phyloP scores from a whole-genome alignment of 805 yeast genomes.

The Ogataea trehalophila region DNA sequence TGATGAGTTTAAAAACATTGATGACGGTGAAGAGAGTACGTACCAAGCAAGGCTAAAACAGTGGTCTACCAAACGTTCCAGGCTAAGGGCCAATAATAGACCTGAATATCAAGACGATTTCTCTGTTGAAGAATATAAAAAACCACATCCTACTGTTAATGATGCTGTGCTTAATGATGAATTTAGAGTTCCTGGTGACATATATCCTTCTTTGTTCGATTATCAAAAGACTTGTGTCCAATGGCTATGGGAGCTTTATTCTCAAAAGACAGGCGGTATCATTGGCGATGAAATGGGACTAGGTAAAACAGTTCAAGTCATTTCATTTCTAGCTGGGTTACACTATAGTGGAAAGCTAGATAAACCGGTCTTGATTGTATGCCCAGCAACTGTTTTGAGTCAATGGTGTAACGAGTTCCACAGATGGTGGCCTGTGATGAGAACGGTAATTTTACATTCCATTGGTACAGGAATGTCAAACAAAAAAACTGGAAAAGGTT shows the following conservation, averaged over 20 bases:
- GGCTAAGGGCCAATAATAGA: constrained; percentile 32
- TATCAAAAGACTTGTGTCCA: constrained; percentile 96
- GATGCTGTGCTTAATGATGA: constrained; percentile 72
- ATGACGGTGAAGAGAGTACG: constrained; percentile 74
- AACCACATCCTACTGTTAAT: constrained; percentile 70
- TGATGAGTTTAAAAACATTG: constrained; percentile 43
- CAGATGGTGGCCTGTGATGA: constrained; percentile 95
- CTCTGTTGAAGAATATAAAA: constrained; percentile 53
- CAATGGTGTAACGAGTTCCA: constrained; percentile 98
- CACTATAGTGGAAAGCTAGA: constrained; percentile 73
- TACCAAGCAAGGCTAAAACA: constrained; percentile 55
- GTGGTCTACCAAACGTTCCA: constrained; percentile 57
- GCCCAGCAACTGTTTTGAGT: constrained; percentile 93
- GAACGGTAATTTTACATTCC: constrained; percentile 83
- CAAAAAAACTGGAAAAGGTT: constrained; percentile 28
- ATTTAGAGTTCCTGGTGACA: constrained; percentile 83
- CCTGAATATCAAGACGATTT: constrained; percentile 26
- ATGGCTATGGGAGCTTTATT: constrained; percentile 93
- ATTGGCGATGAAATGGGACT: constrained; percentile 98
- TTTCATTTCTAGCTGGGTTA: constrained; percentile 84
- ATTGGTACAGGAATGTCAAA: constrained; percentile 81
- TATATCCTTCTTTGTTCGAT: constrained; percentile 79
- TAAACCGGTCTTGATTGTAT: constrained; percentile 80
- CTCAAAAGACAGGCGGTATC: constrained; percentile 90
- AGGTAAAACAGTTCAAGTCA: constrained; percentile 92